These are phyloP conservation scores for Podospora fimiseda DNA, from an alignment of 495 filamentous ascomycete species.

Conservation along the genomic window DNA sequence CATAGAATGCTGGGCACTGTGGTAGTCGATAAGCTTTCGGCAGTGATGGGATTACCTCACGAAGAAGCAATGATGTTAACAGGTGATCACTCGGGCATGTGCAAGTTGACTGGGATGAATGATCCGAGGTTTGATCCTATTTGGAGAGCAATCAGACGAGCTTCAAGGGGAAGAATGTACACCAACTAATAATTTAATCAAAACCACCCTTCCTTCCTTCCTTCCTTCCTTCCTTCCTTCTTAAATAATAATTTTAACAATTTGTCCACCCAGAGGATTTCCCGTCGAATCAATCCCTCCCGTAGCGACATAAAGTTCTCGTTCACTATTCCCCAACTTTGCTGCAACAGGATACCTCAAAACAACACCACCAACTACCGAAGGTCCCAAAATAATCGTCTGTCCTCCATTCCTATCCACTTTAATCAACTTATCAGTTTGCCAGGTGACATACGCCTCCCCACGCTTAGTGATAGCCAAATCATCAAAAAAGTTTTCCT, in stretches of 20 bases:
- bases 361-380: background rate
- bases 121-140: slow-evolving; percentile 4
- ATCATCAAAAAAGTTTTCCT: background rate
- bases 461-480: background rate
- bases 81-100: slow-evolving; percentile 8
- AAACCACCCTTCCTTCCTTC: no score
- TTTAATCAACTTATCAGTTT: background rate
- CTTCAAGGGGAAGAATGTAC: background rate
- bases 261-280: background rate
- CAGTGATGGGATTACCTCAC: slow-evolving; percentile 2
- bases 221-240: background rate
- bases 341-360: background rate
- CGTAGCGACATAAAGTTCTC: background rate
- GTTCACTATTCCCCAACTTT: background rate
- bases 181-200: no score
- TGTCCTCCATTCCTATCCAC: background rate
- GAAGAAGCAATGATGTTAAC: slow-evolving; percentile 4
- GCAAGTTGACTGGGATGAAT: background rate
- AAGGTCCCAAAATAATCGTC: background rate
- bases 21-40: slow-evolving; percentile 8
- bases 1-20: background rate
- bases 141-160: slow-evolving; percentile 6
- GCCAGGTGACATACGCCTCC: background rate
- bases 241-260: background rate
- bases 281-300: background rate